Percentiles rank a stretch among this genome's conserved stretches.
Evolutionary conservation across 495 filamentous ascomycete species (phyloP).

Genomic region (Glarea lozoyensis): DNA sequence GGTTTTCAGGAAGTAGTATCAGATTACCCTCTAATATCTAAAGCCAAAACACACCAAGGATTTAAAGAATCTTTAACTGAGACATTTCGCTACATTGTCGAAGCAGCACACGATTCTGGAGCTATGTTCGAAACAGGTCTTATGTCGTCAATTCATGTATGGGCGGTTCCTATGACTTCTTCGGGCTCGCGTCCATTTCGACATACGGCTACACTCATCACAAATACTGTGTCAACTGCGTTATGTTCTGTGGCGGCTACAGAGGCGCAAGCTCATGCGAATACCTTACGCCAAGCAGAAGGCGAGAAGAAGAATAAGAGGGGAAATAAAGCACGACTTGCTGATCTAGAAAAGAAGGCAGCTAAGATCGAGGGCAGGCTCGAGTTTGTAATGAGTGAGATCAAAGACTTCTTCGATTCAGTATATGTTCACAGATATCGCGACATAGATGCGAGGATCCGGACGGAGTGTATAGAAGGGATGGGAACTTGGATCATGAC

Average conservation of each 20-base stretch:
- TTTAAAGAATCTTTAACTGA: conserved; percentile 69
- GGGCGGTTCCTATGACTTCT: conserved; percentile 81
- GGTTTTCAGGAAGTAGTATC: conserved; percentile 55
- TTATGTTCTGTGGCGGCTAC: conserved; percentile 56
- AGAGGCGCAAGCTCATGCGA: conserved; percentile 58
- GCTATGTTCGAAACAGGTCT: conserved; percentile 69
- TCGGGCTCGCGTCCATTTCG: conserved; percentile 77
- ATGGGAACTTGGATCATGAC: conserved; percentile 79
- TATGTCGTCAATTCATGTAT: conserved; percentile 76
- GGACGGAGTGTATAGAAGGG: conserved; percentile 73
- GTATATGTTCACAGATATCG: conserved; percentile 93
- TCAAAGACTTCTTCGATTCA: conserved; percentile 78
- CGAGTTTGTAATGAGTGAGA: conserved; percentile 52
- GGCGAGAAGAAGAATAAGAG: conserved; percentile 69
- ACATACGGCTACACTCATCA: conserved; percentile 80
- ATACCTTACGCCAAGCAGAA: conserved; percentile 68
- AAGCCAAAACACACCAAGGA: conserved; percentile 55
- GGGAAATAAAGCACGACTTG: conserved; percentile 63
- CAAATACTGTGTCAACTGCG: conserved; percentile 62
- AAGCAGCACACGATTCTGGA: conserved; percentile 63
- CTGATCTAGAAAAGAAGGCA: conserved; percentile 56
- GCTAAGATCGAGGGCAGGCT: conserved; percentile 57
- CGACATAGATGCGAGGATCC: conserved; percentile 81
- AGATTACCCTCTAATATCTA: conserved; percentile 90
- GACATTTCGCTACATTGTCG: conserved; percentile 68